Evolutionary conservation across 495 filamentous ascomycete species (phyloP).

Genomic region (Talaromyces stipitatus): DNA sequence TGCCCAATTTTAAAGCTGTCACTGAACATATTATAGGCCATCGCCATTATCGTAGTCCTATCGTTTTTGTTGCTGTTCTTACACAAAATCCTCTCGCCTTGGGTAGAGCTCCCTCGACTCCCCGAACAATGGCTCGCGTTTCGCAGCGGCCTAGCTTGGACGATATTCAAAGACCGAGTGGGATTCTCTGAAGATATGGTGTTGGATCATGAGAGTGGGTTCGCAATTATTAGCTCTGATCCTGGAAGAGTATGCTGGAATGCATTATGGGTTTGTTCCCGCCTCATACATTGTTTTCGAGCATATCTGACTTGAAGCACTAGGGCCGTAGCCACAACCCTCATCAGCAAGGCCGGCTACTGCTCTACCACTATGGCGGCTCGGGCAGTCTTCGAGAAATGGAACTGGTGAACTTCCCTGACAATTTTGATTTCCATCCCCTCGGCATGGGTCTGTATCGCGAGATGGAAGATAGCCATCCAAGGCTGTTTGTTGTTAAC

Average conservation of each 20-base stretch:
- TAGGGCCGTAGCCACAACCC: not conserved
- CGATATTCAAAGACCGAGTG: slow-evolving; percentile 2
- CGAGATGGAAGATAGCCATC: not conserved
- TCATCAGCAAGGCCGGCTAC: not conserved
- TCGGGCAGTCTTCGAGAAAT: not conserved
- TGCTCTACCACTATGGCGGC: slow-evolving; percentile 3
- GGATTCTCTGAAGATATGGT: slow-evolving; percentile 3
- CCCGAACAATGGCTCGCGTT: slow-evolving; percentile 5
- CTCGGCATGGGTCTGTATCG: slow-evolving; percentile 1
- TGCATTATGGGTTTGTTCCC: slow-evolving; percentile 4
- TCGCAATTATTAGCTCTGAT: slow-evolving; percentile 4
- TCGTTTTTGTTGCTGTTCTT: not conserved
- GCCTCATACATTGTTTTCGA: not conserved
- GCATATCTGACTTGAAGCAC: not conserved
- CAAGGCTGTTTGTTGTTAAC: slow-evolving; percentile 1
- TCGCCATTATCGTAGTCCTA: not conserved
- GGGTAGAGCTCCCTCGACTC: slow-evolving; percentile 5
- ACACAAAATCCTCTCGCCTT: slow-evolving; percentile 1
- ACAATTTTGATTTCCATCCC: not conserved
- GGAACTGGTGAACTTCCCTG: not conserved
- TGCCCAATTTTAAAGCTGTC: not conserved
- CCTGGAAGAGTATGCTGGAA: slow-evolving; percentile 5
- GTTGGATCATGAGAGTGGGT: slow-evolving; percentile 2
- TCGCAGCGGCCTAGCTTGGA: slow-evolving; percentile 1
- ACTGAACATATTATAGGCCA: not conserved